Evolutionary conservation across 2,329 filamentous ascomycete genomes (phyloP).

Genomic region (Colletotrichum agaves): DNA sequence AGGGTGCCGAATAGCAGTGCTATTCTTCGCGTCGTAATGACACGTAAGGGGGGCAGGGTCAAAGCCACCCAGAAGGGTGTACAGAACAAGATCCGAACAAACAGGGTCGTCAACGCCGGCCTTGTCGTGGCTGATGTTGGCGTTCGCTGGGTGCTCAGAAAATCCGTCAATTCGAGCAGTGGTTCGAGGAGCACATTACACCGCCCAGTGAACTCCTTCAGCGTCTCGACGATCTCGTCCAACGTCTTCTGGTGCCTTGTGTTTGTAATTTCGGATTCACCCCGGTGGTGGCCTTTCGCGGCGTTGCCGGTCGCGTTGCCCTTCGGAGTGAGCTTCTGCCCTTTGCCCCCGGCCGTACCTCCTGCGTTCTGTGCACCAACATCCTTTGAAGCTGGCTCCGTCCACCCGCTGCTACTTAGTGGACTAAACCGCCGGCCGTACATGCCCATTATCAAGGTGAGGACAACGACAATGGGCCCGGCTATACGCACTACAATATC

Average conservation of each 20-base stretch:
- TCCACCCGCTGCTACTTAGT: slow-evolving; percentile 84
- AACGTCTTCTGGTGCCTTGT: slow-evolving; percentile 91
- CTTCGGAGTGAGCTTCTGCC: slow-evolving; percentile 35
- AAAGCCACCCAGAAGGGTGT: slow-evolving; percentile 89
- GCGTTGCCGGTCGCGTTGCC: slow-evolving; percentile 41
- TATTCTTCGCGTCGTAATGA: slow-evolving; percentile 88
- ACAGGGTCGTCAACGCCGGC: slow-evolving; percentile 88
- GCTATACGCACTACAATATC: slow-evolving; percentile 83
- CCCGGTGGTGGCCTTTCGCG: slow-evolving; percentile 53
- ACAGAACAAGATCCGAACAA: slow-evolving; percentile 87
- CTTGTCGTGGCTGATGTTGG: slow-evolving; percentile 91
- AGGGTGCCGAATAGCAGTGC: slow-evolving; percentile 88
- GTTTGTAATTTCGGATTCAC: slow-evolving; percentile 67
- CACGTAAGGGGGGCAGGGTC: slow-evolving; percentile 82
- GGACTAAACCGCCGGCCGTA: slow-evolving; percentile 91
- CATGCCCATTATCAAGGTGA: slow-evolving; percentile 88
- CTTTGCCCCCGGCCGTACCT: slow-evolving; percentile 17
- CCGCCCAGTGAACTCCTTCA: slow-evolving; percentile 88
- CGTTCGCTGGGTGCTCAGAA: slow-evolving; percentile 89
- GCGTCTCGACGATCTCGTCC: slow-evolving; percentile 95
- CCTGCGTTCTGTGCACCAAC: slow-evolving; percentile 29
- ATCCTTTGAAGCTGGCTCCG: slow-evolving; percentile 55
- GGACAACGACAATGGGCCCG: slow-evolving; percentile 84
- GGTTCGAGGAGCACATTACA: slow-evolving; percentile 95
- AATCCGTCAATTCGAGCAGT: slow-evolving; percentile 88